These are phyloP conservation scores for Daucus carota DNA, from an alignment of 129 eudicot genomes.

Conservation along the genomic window DNA sequence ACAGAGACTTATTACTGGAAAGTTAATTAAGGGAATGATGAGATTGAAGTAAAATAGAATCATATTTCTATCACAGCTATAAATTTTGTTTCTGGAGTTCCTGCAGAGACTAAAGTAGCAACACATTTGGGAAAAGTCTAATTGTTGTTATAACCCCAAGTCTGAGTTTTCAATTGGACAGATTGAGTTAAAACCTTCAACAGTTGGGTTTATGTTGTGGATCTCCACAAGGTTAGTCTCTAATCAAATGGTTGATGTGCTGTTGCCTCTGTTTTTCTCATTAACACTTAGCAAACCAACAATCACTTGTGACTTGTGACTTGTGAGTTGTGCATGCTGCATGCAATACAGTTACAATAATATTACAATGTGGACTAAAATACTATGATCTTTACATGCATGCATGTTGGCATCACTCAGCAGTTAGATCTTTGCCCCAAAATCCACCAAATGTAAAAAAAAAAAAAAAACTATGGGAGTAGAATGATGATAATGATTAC, in stretches of 20 bases:
- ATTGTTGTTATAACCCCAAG: not conserved
- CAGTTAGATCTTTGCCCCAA: not conserved
- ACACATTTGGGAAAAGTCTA: not conserved
- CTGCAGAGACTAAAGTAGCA: too few species aligned
- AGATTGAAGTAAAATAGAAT: too few species aligned
- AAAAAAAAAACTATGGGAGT: not conserved
- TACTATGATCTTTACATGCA: not conserved
- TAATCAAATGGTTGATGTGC: too few species aligned
- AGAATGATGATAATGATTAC: not conserved
- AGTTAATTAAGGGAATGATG: too few species aligned
- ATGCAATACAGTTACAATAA: not conserved
- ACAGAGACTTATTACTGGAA: too few species aligned
- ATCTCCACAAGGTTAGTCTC: not conserved
- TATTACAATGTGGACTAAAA: not conserved
- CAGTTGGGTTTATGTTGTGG: not conserved
- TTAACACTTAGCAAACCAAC: too few species aligned
- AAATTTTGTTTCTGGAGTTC: too few species aligned
- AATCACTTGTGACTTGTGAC: too few species aligned
- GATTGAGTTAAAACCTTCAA: not conserved
- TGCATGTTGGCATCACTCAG: not conserved
- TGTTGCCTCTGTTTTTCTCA: too few species aligned
- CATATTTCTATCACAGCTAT: too few species aligned
- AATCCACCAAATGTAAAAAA: not conserved
- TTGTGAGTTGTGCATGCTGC: not conserved
- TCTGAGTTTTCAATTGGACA: not conserved